Evolutionary conservation across 805 yeast genomes (phyloP).

Genomic region (Lachancea mirantina): DNA sequence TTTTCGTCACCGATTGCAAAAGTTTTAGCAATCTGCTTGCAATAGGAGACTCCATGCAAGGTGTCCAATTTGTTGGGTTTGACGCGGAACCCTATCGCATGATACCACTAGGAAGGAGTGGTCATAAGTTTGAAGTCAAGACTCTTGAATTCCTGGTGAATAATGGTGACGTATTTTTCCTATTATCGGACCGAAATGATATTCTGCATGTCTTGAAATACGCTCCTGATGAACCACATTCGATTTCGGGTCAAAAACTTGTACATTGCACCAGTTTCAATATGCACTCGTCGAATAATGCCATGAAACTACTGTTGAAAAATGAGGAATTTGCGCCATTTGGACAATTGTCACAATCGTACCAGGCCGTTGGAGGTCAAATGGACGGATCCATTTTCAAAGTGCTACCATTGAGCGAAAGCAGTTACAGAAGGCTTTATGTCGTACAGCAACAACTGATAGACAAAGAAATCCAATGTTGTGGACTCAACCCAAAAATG

Average conservation of each 20-base stretch:
- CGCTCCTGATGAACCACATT: slow-evolving; percentile 86
- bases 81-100: slow-evolving; percentile 93
- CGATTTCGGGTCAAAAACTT: slow-evolving; percentile 71
- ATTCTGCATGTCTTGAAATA: slow-evolving; percentile 69
- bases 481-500: slow-evolving; percentile 76
- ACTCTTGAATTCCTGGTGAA: slow-evolving; percentile 58
- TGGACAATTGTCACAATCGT: slow-evolving; percentile 27
- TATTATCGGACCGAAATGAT: slow-evolving; percentile 61
- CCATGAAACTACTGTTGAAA: slow-evolving; percentile 40
- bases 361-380: slow-evolving; percentile 64
- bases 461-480: slow-evolving; percentile 64
- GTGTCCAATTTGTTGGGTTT: slow-evolving; percentile 73
- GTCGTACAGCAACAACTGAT: slow-evolving; percentile 80
- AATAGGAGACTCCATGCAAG: slow-evolving; percentile 71
- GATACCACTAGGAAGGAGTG: slow-evolving; percentile 70
- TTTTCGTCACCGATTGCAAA: slow-evolving; percentile 72
- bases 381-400: slow-evolving; percentile 73
- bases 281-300: slow-evolving; percentile 53
- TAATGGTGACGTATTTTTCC: slow-evolving; percentile 59
- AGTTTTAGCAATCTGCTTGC: slow-evolving; percentile 76
- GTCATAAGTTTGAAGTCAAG: slow-evolving; percentile 51
- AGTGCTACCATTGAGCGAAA: slow-evolving; percentile 68
- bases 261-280: slow-evolving; percentile 65
- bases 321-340: slow-evolving; percentile 27
- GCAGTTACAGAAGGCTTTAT: slow-evolving; percentile 70